Evolutionary conservation across 495 filamentous ascomycete genomes (phyloP), one percentile per base, ranked within the genome.

Genomic region (Penicillium atrosanguineum): DNA sequence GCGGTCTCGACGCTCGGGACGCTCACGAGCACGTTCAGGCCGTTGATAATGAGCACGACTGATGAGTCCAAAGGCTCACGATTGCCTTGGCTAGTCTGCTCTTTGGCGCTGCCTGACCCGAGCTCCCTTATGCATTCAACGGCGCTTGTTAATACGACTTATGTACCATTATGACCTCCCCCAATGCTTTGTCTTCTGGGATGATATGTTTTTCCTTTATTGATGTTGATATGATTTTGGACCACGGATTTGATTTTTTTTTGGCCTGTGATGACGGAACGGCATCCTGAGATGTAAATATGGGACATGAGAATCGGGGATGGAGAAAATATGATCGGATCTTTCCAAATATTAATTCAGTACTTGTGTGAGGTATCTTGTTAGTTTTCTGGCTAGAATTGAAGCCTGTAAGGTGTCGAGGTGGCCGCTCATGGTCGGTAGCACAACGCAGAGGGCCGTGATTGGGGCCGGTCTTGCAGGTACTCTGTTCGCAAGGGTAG

Each of bases 161-260:
- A 61, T 73, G 70, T 73, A 71, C 63, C 50, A 70, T 68, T 67
- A 71, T 48, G 65, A 68, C 53, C 52, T 50, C 56, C 34, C 43
- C 14, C 57, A 51, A 67, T 62, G 60, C 31, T 52, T 50, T 47
- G 37, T 38, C 23, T 36, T 50, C 34, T 44, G 16, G 43, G 50
- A 53, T 46, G 45, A 48, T 62, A 46, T 52, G 28, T 23, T 21
- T 52, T 28, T 48, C 56, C 57, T 58, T 50, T 46, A 53, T 51
- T 21, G 16, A 60, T 49, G 62, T 55, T 14, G 56, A 60, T 56
- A 61, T 49, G 55, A 61, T 36, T 19, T 47, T 46, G 7, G 15
- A 19, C 25, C 50, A 50, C 57, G 46, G 42, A 52, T 52, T 55
- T 55, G 56, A 44, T 42, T 56, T 43, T 55, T 42, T 48, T 46